Evolutionary conservation across 202 grass and related monocot genomes (phyloP).

Genomic region (Carex sylvatica): DNA sequence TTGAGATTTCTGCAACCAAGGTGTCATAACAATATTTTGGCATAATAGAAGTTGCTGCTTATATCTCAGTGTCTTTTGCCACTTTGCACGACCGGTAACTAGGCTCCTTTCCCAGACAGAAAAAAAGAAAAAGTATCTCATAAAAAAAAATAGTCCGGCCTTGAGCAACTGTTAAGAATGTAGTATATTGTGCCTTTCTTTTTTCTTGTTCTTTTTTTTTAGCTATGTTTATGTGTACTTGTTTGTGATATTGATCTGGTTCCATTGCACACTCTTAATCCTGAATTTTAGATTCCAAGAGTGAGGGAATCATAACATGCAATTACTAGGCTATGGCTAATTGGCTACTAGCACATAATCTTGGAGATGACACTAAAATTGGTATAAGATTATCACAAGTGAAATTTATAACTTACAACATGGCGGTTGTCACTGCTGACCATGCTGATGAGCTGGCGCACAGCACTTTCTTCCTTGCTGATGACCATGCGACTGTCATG

Average conservation of each 20-base stretch:
- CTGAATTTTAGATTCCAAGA: background rate
- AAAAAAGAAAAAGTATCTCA: background rate
- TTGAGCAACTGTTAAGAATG: no score
- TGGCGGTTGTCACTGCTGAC: conserved; percentile 91
- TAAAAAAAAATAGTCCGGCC: background rate
- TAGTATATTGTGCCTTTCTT: background rate
- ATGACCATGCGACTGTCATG: conserved; percentile 73
- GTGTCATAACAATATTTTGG: background rate
- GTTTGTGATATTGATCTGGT: background rate
- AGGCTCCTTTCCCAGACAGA: background rate
- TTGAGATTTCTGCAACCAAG: no score
- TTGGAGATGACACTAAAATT: background rate
- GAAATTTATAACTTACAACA: conserved; percentile 51
- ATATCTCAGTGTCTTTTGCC: background rate
- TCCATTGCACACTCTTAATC: background rate
- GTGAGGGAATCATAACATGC: background rate
- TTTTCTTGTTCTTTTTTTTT: background rate
- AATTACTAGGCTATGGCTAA: background rate
- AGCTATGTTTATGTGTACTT: background rate
- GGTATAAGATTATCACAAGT: background rate
- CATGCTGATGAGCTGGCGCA: conserved; percentile 93
- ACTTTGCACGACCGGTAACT: background rate
- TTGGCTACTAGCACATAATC: background rate
- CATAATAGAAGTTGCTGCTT: background rate
- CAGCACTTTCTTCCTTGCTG: conserved; percentile 94